Evolutionary conservation across 345 rosid genomes (phyloP), one percentile per base, ranked within the genome.

Genomic region (Schrenkiella parvula): DNA sequence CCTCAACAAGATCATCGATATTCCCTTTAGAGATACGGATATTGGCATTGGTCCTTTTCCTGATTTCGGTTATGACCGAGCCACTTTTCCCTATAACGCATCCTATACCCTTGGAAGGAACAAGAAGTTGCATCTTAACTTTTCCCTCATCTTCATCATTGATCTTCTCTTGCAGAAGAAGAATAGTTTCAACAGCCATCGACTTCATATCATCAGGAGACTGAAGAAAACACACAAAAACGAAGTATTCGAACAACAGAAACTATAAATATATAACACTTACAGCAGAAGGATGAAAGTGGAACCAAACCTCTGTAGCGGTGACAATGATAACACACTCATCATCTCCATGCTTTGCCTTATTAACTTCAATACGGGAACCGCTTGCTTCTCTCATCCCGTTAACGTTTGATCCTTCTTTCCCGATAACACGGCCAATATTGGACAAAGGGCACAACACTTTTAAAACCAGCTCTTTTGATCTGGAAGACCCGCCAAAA

Each of bases 131-230:
- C 60, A 31, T 54, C 39, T 54, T 54, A 9, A 54, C 60, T 8
- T 11, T 54, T 12, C 17, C 39, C 60, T 54, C 39, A 15, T 29
- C 39, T 0, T 29, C 60, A 1, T 54, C 60, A 8, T 29, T 54
- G 39, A 54, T 54, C 60, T 54, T 54, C 39, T 54, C 60, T 29
- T 54, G 60, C 5, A 29, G 60, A 54, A 54, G 60, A 54, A 54
- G 60, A 31, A 54, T 9, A 15, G 60, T 39, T 31, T 54, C 60
- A 29, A 54, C 39, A 31, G 39, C 38, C 60, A 15, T 54, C 29
- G 39, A 54, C 39, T 54, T 54, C 39, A 54, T 31, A 54, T 29
- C 39, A 54, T 54, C 60, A 54, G 14, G 39, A 54, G 38, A 29
- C 60, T 29, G 60, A 54, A 26, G 32, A 29, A 31, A 14, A 23